phyloP scores from a whole-genome alignment of 306 rosid genomes.

The Hylodesmum podocarpum region DNA sequence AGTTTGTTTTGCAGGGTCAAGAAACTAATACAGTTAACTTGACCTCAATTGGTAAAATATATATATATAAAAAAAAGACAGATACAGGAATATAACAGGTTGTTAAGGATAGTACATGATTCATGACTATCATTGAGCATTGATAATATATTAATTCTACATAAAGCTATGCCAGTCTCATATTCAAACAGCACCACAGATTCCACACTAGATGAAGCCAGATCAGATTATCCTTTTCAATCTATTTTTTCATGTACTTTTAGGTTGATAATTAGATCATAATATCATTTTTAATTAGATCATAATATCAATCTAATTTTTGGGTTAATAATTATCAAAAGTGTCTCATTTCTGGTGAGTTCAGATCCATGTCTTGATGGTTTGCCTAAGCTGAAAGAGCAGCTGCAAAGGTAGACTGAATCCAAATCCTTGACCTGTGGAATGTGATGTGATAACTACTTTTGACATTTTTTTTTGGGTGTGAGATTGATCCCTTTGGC shows the following conservation, averaged over 20 bases:
- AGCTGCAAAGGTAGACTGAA: conserved; percentile 5
- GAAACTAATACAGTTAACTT: conserved; percentile 17
- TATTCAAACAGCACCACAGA: background rate
- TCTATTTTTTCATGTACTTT: background rate
- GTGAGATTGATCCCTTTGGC: background rate
- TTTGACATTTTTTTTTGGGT: background rate
- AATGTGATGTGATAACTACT: conserved; percentile 27
- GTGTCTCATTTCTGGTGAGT: background rate
- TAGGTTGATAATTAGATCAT: background rate
- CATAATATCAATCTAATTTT: background rate
- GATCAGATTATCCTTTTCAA: background rate
- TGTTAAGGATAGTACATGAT: conserved; percentile 13
- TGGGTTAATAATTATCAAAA: no score
- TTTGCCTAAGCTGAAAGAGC: conserved; percentile 24
- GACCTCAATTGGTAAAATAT: background rate
- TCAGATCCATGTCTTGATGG: background rate
- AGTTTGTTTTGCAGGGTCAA: conserved; percentile 17
- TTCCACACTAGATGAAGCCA: conserved; percentile 16
- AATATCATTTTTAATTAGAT: background rate
- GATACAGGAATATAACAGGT: conserved; percentile 15
- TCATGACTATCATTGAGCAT: background rate
- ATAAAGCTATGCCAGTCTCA: background rate
- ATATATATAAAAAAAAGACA: no score
- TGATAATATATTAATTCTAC: conserved; percentile 21
- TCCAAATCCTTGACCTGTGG: conserved; percentile 32